These are phyloP conservation scores for Colletotrichum caudatum DNA, from an alignment of 2,329 filamentous ascomycete species.

Conservation along the genomic window DNA sequence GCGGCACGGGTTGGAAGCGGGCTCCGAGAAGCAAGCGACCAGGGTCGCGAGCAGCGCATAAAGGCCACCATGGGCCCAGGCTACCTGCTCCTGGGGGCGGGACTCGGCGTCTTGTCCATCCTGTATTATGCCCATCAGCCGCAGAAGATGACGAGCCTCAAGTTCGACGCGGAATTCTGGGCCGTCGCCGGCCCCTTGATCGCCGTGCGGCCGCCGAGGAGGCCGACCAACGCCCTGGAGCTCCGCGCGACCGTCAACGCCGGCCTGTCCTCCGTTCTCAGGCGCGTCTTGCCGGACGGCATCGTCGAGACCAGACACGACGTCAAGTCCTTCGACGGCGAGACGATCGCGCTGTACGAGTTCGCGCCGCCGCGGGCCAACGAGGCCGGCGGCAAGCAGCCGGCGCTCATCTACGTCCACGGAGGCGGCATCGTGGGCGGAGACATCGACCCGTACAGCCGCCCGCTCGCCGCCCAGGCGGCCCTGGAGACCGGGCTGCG, in stretches of 20 bases:
- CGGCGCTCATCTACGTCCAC: slow-evolving; percentile 56
- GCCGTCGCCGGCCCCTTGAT: slow-evolving; percentile 19
- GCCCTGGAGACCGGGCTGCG: slow-evolving; percentile 48
- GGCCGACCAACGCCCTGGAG: slow-evolving; percentile 12
- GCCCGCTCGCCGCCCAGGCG: slow-evolving; percentile 18
- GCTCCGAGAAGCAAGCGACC: neutral
- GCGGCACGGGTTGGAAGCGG: neutral
- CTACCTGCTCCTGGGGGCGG: neutral
- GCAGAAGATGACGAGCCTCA: slow-evolving; percentile 19
- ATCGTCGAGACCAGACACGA: slow-evolving; percentile 23
- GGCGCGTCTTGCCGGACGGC: neutral
- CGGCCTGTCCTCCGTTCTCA: slow-evolving; percentile 3
- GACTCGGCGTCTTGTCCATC: neutral
- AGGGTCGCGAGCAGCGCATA: neutral
- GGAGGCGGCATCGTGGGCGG: slow-evolving; percentile 57
- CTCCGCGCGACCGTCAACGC: slow-evolving; percentile 15
- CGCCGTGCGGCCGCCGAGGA: slow-evolving; percentile 26
- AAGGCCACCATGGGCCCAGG: slow-evolving; percentile 5
- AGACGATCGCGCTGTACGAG: slow-evolving; percentile 24
- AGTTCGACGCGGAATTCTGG: slow-evolving; percentile 38
- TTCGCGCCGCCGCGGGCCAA: slow-evolving; percentile 3
- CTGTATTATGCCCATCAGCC: slow-evolving; percentile 9
- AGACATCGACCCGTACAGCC: slow-evolving; percentile 45
- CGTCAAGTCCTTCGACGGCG: slow-evolving; percentile 28
- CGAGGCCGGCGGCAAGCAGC: slow-evolving; percentile 19